Evolutionary conservation across 1,284 basidiomycete species (phyloP).

Genomic region (Ustilago trichophora): DNA sequence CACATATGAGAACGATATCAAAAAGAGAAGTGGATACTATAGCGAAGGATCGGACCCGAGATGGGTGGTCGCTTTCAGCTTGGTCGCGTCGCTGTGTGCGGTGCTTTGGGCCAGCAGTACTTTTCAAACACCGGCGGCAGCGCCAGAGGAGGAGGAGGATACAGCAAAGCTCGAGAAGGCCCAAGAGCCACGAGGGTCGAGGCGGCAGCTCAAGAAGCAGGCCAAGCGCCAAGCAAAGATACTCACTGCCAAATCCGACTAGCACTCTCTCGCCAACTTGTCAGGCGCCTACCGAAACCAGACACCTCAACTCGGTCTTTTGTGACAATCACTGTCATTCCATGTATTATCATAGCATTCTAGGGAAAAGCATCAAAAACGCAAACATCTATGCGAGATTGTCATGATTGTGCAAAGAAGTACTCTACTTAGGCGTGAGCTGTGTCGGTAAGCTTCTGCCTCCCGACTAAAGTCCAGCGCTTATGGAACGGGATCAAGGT

Average conservation of each 20-base stretch:
- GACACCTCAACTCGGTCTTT: no score
- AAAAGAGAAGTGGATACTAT: conserved; percentile 34
- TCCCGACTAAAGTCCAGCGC: conserved; percentile 3
- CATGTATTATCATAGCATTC: no score
- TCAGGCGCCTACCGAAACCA: no score
- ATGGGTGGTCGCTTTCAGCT: conserved; percentile 19
- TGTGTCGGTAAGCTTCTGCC: not conserved
- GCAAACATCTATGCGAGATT: no score
- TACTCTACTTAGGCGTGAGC: not conserved
- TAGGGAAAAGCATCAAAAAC: no score
- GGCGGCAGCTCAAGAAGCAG: conserved; percentile 30
- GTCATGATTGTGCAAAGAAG: not conserved
- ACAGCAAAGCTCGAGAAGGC: not conserved
- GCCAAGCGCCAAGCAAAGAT: conserved; percentile 40
- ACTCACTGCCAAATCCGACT: conserved; percentile 13
- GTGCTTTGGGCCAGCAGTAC: conserved; percentile 34
- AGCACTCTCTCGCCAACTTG: not conserved
- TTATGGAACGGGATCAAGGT: conserved; percentile 30
- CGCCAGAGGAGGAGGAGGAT: conserved; percentile 5
- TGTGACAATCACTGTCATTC: no score
- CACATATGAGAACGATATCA: conserved; percentile 43
- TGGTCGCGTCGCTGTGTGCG: conserved; percentile 13
- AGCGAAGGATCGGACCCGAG: conserved; percentile 27
- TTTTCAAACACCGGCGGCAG: conserved; percentile 8
- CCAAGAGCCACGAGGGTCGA: conserved; percentile 6